Evolutionary conservation across 2,329 filamentous ascomycete genomes (phyloP), one percentile per base, ranked within the genome.

Genomic region (Colletotrichum trifolii): DNA sequence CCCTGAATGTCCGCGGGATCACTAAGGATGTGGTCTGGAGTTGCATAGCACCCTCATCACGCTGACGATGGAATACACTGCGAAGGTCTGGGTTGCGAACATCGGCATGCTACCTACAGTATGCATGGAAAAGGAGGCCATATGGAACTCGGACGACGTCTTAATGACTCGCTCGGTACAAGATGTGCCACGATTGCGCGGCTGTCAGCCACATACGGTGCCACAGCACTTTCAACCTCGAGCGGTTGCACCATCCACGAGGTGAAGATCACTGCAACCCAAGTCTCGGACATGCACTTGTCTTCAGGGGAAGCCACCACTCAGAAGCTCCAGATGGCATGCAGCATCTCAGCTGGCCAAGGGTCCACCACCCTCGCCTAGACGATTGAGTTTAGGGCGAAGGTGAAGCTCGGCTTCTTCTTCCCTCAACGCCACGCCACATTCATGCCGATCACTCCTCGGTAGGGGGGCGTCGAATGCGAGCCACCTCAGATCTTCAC

Each of bases 341-440:
- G 25, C 33, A 67, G 35, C 34, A 62, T 35, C 46, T 66, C 63
- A 62, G 57, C 63, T 63, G 57, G 52, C 9, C 57, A 66, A 66
- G 56, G 53, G 48, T 56, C 47, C 34, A 39, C 49, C 39, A 43
- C 42, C 59, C 48, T 52, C 38, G 46, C 42, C 8, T 63, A 56
- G 25, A 43, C 35, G 46, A 38, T 52, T 50, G 15, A 42, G 46
- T 56, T 62, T 55, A 39, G 45, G 39, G 47, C 15, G 35, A 45
- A 35, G 45, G 17, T 50, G 46, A 52, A 50, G 35, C 12, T 61
- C 45, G 61, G 56, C 43, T 46, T 60, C 40, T 34, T 25, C 36
- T 15, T 9, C 11, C 17, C 36, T 15, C 7, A 11, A 49, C 46
- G 58, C 58, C 52, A 49, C 46, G 58, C 58, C 52, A 66, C 46